Conservation (phyloP, 2,329 filamentous ascomycete genomes). For the Cladosporium sp. region DNA sequence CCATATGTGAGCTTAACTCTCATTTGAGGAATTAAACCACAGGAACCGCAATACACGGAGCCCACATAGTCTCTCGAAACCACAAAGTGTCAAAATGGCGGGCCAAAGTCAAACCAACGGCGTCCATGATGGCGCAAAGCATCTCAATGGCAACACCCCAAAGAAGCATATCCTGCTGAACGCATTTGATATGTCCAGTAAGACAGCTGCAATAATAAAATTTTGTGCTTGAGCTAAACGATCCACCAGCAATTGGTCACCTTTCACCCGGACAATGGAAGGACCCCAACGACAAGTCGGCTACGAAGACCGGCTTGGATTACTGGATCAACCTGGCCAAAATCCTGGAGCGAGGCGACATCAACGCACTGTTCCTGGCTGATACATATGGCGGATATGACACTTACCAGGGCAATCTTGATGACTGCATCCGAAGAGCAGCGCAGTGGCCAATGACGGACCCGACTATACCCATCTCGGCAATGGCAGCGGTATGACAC, state of each 20-base stretch:
- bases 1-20: not conserved
- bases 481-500: constrained; percentile 58
- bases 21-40: not conserved
- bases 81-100: not conserved
- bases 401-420: constrained; percentile 53
- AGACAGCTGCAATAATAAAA: not conserved
- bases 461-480: constrained; percentile 62
- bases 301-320: constrained; percentile 59
- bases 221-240: not conserved
- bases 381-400: constrained; percentile 67
- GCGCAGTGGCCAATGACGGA: constrained; percentile 68
- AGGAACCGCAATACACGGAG: not conserved
- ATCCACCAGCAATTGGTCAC: constrained; percentile 47
- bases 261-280: constrained; percentile 69
- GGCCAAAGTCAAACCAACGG: not conserved
- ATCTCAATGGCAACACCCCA: not conserved
- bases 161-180: constrained; percentile 37
- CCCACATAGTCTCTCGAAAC: not conserved
- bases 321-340: constrained; percentile 68
- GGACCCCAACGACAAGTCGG: constrained; percentile 61
- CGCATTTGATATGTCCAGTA: constrained; percentile 44
- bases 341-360: constrained; percentile 60
- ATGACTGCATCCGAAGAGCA: constrained; percentile 56
- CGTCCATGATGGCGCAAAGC: not conserved
- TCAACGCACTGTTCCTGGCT: constrained; percentile 66